Percentiles rank a stretch among this genome's conserved stretches.
phyloP scores from a whole-genome alignment of 2,329 filamentous ascomycete species.

The Cadophora sp. region DNA sequence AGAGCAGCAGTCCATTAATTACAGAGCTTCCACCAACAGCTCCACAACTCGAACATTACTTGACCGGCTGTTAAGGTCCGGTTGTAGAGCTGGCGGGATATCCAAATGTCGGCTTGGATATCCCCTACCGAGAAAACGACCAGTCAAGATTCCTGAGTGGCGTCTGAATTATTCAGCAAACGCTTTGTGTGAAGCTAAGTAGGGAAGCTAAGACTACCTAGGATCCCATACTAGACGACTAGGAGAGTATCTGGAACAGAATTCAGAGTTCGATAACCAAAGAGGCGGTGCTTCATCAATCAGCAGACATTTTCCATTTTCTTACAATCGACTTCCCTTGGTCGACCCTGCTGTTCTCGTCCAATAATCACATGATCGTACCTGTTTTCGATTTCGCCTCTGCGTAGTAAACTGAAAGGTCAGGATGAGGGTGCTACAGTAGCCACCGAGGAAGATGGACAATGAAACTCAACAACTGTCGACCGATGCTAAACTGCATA shows the following conservation, averaged over 20 bases:
- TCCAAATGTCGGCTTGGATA: not conserved
- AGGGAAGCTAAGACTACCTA: not conserved
- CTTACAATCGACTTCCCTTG: constrained; percentile 48
- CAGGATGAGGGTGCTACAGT: not conserved
- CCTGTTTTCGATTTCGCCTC: not conserved
- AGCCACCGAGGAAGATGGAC: not conserved
- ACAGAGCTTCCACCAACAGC: constrained; percentile 7
- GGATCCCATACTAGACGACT: not conserved
- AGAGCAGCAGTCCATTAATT: constrained; percentile 10
- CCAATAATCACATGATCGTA: constrained; percentile 51
- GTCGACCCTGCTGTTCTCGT: constrained; percentile 52
- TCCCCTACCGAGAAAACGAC: not conserved
- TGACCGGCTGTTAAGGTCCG: not conserved
- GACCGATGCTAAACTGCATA: not conserved
- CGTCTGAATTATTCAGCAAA: not conserved
- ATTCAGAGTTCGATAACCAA: not conserved
- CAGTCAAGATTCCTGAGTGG: not conserved
- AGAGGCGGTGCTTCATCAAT: too few relatives aligned
- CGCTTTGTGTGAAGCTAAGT: not conserved
- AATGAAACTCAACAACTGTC: not conserved
- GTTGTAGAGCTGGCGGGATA: not conserved
- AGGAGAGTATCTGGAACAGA: not conserved
- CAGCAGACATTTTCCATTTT: constrained; percentile 26
- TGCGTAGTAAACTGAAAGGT: not conserved
- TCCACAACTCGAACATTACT: constrained; percentile 2